Evolutionary conservation across 768 basidiomycete genomes (phyloP), one percentile per base, ranked within the genome.

Genomic region (Tylopilus intermedius): DNA sequence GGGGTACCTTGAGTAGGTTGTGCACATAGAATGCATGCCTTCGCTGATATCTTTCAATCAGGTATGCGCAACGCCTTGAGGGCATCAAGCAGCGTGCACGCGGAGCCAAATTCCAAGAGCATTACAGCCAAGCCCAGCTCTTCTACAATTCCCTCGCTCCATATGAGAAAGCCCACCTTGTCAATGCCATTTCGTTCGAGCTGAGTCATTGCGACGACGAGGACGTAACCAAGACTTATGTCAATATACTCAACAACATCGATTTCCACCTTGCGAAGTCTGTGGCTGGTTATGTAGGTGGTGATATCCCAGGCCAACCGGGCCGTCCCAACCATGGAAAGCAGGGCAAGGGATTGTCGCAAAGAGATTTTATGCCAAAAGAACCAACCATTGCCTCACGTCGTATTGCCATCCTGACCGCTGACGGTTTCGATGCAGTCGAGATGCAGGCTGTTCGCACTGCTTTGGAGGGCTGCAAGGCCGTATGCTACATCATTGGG

Each of bases 181-280:
- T 81, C 45, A 62, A 71, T 4, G 91, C 89, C 5, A 75, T 89
- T 53, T 80, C 82, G 11, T 94, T 95, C 66, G 92, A 94, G 70
- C 76, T 95, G 32, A 83, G 82, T 52, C 90, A 93, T 63, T 88
- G 86, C 68, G 85, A 90, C 47, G 89, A 93, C 59, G 77, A 79
- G 0, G 68, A 73, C 2, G 86, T 94, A 1, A 86, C 86, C 67
- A 72, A 81, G 64, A 74, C 74, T 2, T 87, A 89, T 66, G 81
- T 86, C 50, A 74, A 79, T 39, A 64, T 85, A 14, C 77, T 90
- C 58, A 86, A 83, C 66, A 73, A 86, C 62, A 80, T 95, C 62
- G 83, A 91, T 68, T 74, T 82, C 61, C 77, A 86, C 9, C 77
- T 94, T 40, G 90, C 91, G 0, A 76, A 79, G 53, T 65, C 73